phyloP scores from a whole-genome alignment of 2,329 filamentous ascomycete species.

The Dactylellina parvicollis region DNA sequence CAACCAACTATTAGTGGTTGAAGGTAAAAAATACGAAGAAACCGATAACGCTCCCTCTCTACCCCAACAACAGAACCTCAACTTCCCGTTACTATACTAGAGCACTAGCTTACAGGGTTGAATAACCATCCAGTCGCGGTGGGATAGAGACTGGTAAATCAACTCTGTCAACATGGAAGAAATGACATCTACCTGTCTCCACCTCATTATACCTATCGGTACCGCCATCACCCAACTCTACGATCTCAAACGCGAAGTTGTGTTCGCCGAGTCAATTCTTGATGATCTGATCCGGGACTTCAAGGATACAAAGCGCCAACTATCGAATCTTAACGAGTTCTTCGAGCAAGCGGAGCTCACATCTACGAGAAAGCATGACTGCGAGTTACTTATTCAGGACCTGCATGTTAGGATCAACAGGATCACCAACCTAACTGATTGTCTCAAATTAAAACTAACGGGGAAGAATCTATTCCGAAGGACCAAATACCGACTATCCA shows the following conservation, averaged over 20 bases:
- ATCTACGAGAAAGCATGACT: not conserved
- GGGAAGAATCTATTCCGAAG: constrained; percentile 11
- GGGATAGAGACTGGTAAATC: no score
- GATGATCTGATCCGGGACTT: constrained; percentile 18
- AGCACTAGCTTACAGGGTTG: no score
- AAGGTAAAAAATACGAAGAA: no score
- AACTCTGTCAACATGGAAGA: not conserved
- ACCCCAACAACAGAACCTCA: no score
- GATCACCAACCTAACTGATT: constrained; percentile 19
- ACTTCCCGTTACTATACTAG: no score
- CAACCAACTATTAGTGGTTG: no score
- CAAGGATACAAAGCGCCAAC: constrained; percentile 10
- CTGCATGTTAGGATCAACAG: constrained; percentile 9
- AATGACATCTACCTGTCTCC: not conserved
- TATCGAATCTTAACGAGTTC: constrained; percentile 1
- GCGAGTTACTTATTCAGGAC: not conserved
- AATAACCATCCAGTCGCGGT: no score
- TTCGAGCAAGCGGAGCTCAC: constrained; percentile 8
- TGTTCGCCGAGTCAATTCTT: not conserved
- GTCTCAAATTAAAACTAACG: constrained; percentile 6
- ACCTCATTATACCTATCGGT: not conserved
- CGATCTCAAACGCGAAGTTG: not conserved
- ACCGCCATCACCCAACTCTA: not conserved
- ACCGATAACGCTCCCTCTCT: no score
- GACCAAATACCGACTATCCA: constrained; percentile 2